Conservation (phyloP, 2,329 filamentous ascomycete genomes). For the Penicillium oxalicum region DNA sequence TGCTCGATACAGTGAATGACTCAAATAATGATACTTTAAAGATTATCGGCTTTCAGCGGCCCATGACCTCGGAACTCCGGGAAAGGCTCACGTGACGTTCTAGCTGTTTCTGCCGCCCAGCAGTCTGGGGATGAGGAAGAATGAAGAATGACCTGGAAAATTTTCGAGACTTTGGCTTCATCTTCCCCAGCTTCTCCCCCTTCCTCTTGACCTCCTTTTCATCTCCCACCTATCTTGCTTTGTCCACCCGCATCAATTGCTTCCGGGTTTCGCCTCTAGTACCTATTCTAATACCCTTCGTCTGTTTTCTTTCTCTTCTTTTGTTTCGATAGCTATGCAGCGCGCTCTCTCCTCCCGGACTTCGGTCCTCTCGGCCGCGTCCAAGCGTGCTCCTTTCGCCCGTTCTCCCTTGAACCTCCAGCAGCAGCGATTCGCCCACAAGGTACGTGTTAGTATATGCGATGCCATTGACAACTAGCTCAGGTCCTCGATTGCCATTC, state of each 20-base stretch:
- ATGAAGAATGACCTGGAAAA: constrained; percentile 35
- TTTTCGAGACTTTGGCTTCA: constrained; percentile 39
- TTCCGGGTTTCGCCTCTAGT: constrained; percentile 27
- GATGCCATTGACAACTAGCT: not conserved
- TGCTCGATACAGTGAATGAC: too few relatives aligned
- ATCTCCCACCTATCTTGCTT: constrained; percentile 1
- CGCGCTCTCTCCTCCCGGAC: constrained; percentile 83
- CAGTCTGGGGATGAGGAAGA: constrained; percentile 37
- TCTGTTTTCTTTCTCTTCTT: constrained; percentile 15
- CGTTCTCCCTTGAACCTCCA: constrained; percentile 65
- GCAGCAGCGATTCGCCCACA: constrained; percentile 95
- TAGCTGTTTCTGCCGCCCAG: constrained; percentile 41
- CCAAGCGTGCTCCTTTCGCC: constrained; percentile 52
- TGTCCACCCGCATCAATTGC: constrained; percentile 25
- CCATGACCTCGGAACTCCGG: constrained; percentile 21
- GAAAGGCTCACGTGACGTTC: constrained; percentile 35
- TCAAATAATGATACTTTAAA: not conserved
- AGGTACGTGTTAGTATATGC: constrained; percentile 54
- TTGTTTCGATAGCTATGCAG: constrained; percentile 62
- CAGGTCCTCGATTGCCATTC: not conserved
- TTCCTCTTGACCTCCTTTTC: constrained; percentile 19
- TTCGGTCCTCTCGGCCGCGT: constrained; percentile 64
- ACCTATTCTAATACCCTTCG: constrained; percentile 20
- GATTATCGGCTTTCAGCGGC: constrained; percentile 1
- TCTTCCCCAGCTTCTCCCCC: constrained; percentile 27